Percentiles rank a stretch among this genome's conserved stretches.
Evolutionary conservation across 164 flowering plant species (phyloP).

Genomic region (Echeveria elegans): DNA sequence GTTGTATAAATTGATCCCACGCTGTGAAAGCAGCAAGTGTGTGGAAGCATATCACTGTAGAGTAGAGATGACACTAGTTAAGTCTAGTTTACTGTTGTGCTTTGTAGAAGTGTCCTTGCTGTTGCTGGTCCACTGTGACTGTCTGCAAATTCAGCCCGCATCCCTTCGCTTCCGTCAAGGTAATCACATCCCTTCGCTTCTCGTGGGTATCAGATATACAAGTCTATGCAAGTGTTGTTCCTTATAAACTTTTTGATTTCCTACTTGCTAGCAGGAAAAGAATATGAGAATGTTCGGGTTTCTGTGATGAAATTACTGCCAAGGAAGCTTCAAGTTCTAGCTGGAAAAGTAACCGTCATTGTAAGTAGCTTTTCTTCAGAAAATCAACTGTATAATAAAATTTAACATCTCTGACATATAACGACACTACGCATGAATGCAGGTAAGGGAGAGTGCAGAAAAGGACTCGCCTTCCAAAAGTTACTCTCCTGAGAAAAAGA

Average conservation of each 20-base stretch:
- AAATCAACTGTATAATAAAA: neutral
- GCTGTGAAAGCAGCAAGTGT: neutral
- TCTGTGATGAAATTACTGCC: slow-evolving; percentile 13
- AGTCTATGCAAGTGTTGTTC: neutral
- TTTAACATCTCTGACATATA: neutral
- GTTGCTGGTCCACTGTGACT: slow-evolving; percentile 14
- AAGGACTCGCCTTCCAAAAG: neutral
- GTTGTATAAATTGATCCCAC: slow-evolving; percentile 5
- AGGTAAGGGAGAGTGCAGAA: neutral
- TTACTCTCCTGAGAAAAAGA: neutral
- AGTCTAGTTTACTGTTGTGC: neutral
- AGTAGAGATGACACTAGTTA: slow-evolving; percentile 7
- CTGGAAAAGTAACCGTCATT: slow-evolving; percentile 13
- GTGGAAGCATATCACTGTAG: slow-evolving; percentile 7
- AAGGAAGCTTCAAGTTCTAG: slow-evolving; percentile 23
- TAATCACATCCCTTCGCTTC: slow-evolving; percentile 12
- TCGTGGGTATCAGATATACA: slow-evolving; percentile 3
- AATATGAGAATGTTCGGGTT: slow-evolving; percentile 3
- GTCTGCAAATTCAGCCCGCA: slow-evolving; percentile 13
- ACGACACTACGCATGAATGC: neutral
- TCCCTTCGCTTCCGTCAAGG: slow-evolving; percentile 7
- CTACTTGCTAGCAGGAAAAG: neutral
- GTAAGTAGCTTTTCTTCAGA: neutral
- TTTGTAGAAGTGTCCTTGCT: slow-evolving; percentile 8
- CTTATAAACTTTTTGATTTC: neutral